Conservation (phyloP, 1,284 basidiomycete genomes). For the Ustilago shanxiensis region DNA sequence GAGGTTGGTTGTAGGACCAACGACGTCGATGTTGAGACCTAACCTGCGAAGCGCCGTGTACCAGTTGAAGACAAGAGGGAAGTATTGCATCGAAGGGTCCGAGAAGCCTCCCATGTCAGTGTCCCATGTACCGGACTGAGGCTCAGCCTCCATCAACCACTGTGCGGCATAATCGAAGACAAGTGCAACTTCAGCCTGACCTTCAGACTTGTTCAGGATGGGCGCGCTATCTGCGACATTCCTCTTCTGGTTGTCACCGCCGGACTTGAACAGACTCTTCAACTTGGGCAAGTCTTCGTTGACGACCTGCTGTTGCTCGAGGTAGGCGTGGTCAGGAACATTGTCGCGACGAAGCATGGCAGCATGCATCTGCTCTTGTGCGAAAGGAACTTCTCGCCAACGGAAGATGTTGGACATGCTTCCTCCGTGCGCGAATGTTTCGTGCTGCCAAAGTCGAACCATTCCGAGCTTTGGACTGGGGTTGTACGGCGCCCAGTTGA, state of each 20-base stretch:
- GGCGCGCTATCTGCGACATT: slow-evolving; percentile 27
- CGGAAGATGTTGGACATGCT: slow-evolving; percentile 55
- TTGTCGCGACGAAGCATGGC: slow-evolving; percentile 56
- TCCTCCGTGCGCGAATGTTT: slow-evolving; percentile 50
- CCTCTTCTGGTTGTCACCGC: slow-evolving; percentile 11
- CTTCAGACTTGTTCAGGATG: slow-evolving; percentile 20
- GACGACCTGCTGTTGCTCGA: slow-evolving; percentile 52
- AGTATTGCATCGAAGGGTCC: slow-evolving; percentile 42
- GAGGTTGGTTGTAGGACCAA: slow-evolving; percentile 35
- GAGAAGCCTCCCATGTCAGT: slow-evolving; percentile 36
- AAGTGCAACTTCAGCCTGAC: slow-evolving; percentile 45
- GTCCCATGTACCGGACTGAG: slow-evolving; percentile 49
- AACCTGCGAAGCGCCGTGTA: slow-evolving; percentile 50
- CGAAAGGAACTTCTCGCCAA: slow-evolving; percentile 53
- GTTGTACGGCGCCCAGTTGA: slow-evolving; percentile 48
- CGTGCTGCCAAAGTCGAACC: slow-evolving; percentile 54
- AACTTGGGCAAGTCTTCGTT: slow-evolving; percentile 45
- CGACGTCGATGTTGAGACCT: slow-evolving; percentile 53
- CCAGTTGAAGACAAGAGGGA: slow-evolving; percentile 48
- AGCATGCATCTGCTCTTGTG: slow-evolving; percentile 59
- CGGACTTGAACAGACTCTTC: slow-evolving; percentile 17
- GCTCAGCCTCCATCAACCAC: slow-evolving; percentile 50
- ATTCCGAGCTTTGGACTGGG: slow-evolving; percentile 47
- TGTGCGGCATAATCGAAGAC: slow-evolving; percentile 44
- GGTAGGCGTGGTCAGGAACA: slow-evolving; percentile 39